Evolutionary conservation across 2,329 filamentous ascomycete species (phyloP).

Genomic region (Coniochaeta sp.): DNA sequence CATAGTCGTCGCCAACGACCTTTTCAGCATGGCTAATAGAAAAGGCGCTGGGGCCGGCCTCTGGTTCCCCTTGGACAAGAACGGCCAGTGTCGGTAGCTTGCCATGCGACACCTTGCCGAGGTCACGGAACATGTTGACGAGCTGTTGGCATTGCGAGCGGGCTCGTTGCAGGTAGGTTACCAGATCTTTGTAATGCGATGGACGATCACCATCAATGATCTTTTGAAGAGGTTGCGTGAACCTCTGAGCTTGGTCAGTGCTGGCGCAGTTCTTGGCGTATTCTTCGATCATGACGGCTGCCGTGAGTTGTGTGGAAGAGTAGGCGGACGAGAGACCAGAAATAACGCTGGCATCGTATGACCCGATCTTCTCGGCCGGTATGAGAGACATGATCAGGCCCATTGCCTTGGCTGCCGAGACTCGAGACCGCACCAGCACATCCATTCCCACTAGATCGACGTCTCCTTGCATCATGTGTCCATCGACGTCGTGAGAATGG

Average conservation of each 20-base stretch:
- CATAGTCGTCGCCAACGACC: slow-evolving; percentile 77
- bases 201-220: slow-evolving; percentile 80
- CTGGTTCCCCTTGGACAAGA: slow-evolving; percentile 85
- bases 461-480: slow-evolving; percentile 95
- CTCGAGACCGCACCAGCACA: slow-evolving; percentile 77
- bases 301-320: slow-evolving; percentile 79
- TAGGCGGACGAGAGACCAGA: slow-evolving; percentile 63
- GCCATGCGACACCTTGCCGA: slow-evolving; percentile 69
- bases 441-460: slow-evolving; percentile 90
- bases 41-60: slow-evolving; percentile 89
- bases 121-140: slow-evolving; percentile 84
- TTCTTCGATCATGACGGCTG: slow-evolving; percentile 81
- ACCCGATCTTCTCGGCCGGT: slow-evolving; percentile 53
- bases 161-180: slow-evolving; percentile 81
- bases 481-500: slow-evolving; percentile 92
- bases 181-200: slow-evolving; percentile 77
- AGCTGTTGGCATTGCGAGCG: slow-evolving; percentile 87
- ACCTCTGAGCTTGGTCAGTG: slow-evolving; percentile 45
- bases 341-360: slow-evolving; percentile 58
- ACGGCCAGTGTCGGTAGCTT: slow-evolving; percentile 78
- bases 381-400: slow-evolving; percentile 75
- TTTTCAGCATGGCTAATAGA: slow-evolving; percentile 82
- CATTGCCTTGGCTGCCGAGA: slow-evolving; percentile 80
- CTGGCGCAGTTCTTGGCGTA: slow-evolving; percentile 57
- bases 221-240: slow-evolving; percentile 58